Conservation (phyloP, 768 basidiomycete species). For the Boletus coccyginus region DNA sequence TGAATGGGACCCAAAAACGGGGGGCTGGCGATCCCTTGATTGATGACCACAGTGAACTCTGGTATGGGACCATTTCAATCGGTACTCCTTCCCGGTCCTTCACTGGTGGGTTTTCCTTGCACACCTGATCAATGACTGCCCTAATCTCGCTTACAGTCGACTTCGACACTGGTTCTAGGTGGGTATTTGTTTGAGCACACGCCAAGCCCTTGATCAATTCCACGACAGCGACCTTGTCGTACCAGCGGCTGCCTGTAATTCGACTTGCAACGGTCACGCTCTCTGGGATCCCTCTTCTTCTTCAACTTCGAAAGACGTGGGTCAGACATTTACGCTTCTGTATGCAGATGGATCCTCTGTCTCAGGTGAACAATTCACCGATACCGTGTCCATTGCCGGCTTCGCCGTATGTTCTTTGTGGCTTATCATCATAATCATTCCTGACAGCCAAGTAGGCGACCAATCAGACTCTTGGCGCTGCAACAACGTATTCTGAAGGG, state of each 20-base stretch:
- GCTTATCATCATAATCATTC: not conserved
- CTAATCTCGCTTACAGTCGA: constrained; percentile 7
- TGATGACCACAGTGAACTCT: not conserved
- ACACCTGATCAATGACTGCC: too few relatives aligned
- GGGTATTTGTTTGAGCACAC: not conserved
- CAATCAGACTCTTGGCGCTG: constrained; percentile 11
- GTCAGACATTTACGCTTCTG: constrained; percentile 23
- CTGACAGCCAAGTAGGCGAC: constrained; percentile 8
- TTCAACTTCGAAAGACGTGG: constrained; percentile 25
- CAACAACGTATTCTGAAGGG: not conserved
- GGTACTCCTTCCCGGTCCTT: not conserved
- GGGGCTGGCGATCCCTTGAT: not conserved
- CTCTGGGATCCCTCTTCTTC: constrained; percentile 22
- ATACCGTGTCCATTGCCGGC: constrained; percentile 18
- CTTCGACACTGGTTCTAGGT: constrained; percentile 31
- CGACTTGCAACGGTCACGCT: constrained; percentile 27
- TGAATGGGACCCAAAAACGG: too few relatives aligned
- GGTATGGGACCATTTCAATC: constrained; percentile 11
- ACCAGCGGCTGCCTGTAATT: not conserved
- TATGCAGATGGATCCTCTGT: constrained; percentile 38
- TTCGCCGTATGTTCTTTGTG: not conserved
- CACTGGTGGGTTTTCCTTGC: constrained; percentile 2
- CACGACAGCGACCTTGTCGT: constrained; percentile 17
- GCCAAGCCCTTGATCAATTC: not conserved
- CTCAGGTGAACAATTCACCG: constrained; percentile 36